Percentiles rank a stretch among this genome's conserved stretches.
These are phyloP conservation scores for Chaetothyriales sp. DNA, from an alignment of 2,329 filamentous ascomycete species.

Conservation along the genomic window DNA sequence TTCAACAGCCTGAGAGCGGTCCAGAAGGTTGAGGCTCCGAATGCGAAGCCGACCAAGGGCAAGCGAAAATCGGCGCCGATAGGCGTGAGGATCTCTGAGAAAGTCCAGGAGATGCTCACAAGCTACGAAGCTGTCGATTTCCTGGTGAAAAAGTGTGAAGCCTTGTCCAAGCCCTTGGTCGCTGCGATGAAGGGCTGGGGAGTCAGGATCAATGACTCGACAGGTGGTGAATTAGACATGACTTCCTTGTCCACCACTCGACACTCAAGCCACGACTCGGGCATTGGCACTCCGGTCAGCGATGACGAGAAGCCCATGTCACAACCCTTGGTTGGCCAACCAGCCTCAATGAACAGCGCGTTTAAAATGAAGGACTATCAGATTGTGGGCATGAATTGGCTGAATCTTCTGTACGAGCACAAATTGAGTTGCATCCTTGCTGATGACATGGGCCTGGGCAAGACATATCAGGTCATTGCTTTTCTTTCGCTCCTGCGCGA, in stretches of 20 bases:
- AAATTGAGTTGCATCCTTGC: slow-evolving; percentile 79
- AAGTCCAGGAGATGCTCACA: slow-evolving; percentile 55
- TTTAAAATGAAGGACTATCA: slow-evolving; percentile 84
- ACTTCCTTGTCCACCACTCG: slow-evolving; percentile 36
- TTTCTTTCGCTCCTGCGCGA: slow-evolving; percentile 74
- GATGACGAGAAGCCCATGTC: slow-evolving; percentile 29
- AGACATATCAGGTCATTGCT: slow-evolving; percentile 91
- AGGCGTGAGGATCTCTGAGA: slow-evolving; percentile 52
- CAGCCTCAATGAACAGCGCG: slow-evolving; percentile 57
- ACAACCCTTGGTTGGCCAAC: slow-evolving; percentile 46
- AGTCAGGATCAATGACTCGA: slow-evolving; percentile 46
- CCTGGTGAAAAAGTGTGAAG: slow-evolving; percentile 61
- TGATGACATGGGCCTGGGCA: slow-evolving; percentile 91
- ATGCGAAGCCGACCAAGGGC: slow-evolving; percentile 37
- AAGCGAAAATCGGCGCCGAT: slow-evolving; percentile 38
- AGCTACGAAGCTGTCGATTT: slow-evolving; percentile 73
- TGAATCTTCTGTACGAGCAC: slow-evolving; percentile 66
- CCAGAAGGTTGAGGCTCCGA: slow-evolving; percentile 43
- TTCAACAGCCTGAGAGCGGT: slow-evolving; percentile 54
- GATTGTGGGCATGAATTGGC: slow-evolving; percentile 86
- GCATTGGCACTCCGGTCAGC: slow-evolving; percentile 46
- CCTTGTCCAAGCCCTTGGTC: slow-evolving; percentile 51
- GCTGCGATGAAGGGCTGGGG: slow-evolving; percentile 54
- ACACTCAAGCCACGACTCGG: slow-evolving; percentile 43
- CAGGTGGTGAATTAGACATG: slow-evolving; percentile 45